Evolutionary conservation across 2,329 filamentous ascomycete species (phyloP).

Genomic region (Hypoxylon sp.): DNA sequence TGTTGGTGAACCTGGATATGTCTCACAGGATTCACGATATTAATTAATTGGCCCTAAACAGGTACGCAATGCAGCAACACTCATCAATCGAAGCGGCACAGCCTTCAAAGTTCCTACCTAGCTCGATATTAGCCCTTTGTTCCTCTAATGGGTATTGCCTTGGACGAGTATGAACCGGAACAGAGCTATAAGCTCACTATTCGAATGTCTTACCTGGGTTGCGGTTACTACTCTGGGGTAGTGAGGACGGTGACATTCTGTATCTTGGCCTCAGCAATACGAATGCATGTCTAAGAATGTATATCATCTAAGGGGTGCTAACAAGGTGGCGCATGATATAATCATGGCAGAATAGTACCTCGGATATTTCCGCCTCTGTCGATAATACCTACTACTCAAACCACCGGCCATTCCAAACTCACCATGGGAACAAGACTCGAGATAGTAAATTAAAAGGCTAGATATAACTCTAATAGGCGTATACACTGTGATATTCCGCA

Average conservation of each 20-base stretch:
- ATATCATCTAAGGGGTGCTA: not conserved
- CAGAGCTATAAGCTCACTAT: slow-evolving; percentile 4
- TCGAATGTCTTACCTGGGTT: not conserved
- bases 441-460: not conserved
- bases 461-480: no score
- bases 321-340: slow-evolving; percentile 18
- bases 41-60: not conserved
- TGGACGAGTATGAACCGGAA: slow-evolving; percentile 1
- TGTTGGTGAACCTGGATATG: not conserved
- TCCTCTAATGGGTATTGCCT: slow-evolving; percentile 2
- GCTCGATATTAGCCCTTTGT: not conserved
- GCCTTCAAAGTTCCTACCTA: not conserved
- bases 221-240: not conserved
- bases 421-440: not conserved
- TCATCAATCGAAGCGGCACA: slow-evolving; percentile 9
- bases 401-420: not conserved
- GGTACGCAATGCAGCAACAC: slow-evolving; percentile 5
- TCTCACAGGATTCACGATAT: slow-evolving; percentile 12
- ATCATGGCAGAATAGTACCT: not conserved
- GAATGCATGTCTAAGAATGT: not conserved
- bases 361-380: slow-evolving; percentile 5
- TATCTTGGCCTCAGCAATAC: not conserved
- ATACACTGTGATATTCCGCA: not conserved
- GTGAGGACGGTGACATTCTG: not conserved
- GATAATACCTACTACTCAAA: slow-evolving; percentile 3